Base-by-base conservation (phyloP, 2,329 filamentous ascomycete species). In the Tolypocladium amazonense region DNA sequence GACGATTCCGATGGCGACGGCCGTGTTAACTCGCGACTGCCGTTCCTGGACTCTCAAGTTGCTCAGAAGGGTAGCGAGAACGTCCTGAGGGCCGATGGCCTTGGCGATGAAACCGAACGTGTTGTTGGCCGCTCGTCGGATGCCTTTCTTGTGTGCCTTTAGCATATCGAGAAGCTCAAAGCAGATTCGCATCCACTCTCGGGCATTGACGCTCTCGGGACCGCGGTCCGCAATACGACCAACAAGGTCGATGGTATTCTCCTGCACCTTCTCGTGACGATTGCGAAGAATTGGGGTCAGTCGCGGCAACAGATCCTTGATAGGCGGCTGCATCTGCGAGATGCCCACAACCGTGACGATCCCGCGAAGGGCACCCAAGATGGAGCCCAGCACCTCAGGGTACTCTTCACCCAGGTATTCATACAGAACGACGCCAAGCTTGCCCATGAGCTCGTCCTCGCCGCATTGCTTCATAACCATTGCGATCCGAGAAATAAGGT, bases 171-270 rank as follows among this genome's bases (percentile, higher is more conserved):
- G 85, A 58, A 99, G 81, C 78, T 99, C 94, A 75, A 99, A 99
- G 77, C 94, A 99, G 73, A 99, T 99, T 72, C 94, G 88, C 95
- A 99, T 99, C 94, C 94, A 99, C 76, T 99, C 94, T 69, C 94
- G 86, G 18, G 94, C 92, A 71, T 96, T 96, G 71, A 99, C 94
- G 64, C 89, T 93, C 75, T 99, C 94, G 1, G 94, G 92, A 1
- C 94, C 95, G 65, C 94, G 89, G 75, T 99, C 94, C 20, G 95
- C 94, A 67, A 99, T 97, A 80, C 94, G 93, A 59, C 94, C 94
- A 25, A 99, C 94, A 2, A 99, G 82, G 72, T 99, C 94, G 68
- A 99, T 97, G 0, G 94, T 97, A 75, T 99, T 99, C 70, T 99
- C 94, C 73, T 99, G 94, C 52, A 99, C 95, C 76, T 99, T 99